These are phyloP conservation scores for Aspergillus sp. DNA, from an alignment of 2,329 filamentous ascomycete species.

Conservation along the genomic window DNA sequence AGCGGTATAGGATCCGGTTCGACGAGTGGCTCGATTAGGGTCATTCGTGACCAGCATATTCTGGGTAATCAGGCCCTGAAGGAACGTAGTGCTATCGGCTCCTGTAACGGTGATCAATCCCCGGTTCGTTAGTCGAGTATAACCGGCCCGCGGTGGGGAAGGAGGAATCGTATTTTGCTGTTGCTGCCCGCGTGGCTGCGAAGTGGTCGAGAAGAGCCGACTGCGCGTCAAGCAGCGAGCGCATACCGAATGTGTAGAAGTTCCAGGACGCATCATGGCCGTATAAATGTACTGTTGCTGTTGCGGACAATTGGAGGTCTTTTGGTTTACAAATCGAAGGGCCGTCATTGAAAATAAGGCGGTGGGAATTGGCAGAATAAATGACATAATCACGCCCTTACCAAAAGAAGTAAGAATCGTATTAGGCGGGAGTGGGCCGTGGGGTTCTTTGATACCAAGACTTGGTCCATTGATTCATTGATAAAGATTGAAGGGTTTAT, in stretches of 20 bases:
- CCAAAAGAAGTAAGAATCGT: no score
- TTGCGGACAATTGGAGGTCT: constrained; percentile 3
- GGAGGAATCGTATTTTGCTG: constrained; percentile 22
- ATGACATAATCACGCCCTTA: constrained; percentile 5
- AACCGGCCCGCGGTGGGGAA: constrained; percentile 39
- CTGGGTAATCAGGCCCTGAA: constrained; percentile 82
- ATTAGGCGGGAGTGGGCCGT: no score
- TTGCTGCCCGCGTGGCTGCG: constrained; percentile 11
- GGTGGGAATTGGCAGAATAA: constrained; percentile 21
- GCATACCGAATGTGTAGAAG: constrained; percentile 21
- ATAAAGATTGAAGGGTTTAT: no score
- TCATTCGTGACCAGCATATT: constrained; percentile 52
- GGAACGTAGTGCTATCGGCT: constrained; percentile 72
- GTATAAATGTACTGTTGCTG: constrained; percentile 1
- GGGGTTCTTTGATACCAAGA: no score
- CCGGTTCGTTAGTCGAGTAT: constrained; percentile 61
- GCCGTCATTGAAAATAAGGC: constrained; percentile 19
- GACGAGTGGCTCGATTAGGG: constrained; percentile 28
- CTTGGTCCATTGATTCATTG: no score
- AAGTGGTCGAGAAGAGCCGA: constrained; percentile 27
- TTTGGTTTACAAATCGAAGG: constrained; percentile 19
- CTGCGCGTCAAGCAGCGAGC: constrained; percentile 20
- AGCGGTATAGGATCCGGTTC: constrained; percentile 66
- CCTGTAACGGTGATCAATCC: constrained; percentile 76
- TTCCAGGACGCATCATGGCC: constrained; percentile 29